phyloP scores from a whole-genome alignment of 768 basidiomycete species.

The Amanita subjunquillea region DNA sequence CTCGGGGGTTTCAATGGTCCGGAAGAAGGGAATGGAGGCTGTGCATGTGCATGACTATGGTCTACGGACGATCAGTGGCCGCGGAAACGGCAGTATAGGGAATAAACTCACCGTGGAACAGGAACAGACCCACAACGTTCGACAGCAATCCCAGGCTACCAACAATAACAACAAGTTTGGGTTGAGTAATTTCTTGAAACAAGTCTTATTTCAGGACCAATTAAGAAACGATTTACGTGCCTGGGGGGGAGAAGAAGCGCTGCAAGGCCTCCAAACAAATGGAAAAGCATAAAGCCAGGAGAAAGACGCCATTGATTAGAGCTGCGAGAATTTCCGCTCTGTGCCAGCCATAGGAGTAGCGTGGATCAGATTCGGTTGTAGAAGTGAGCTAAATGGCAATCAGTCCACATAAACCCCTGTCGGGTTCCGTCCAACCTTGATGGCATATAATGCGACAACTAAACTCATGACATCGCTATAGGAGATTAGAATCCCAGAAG shows the following conservation, averaged over 20 bases:
- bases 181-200: slow-evolving; percentile 72
- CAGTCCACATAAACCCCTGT: background rate
- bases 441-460: slow-evolving; percentile 72
- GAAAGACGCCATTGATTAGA: slow-evolving; percentile 92
- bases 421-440: slow-evolving; percentile 42
- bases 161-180: slow-evolving; percentile 81
- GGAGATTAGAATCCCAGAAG: slow-evolving; percentile 4
- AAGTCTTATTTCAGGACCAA: slow-evolving; percentile 6
- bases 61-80: slow-evolving; percentile 36
- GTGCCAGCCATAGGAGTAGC: slow-evolving; percentile 99
- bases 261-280: slow-evolving; percentile 89
- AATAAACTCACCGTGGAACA: slow-evolving; percentile 75
- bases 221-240: slow-evolving; percentile 25
- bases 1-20: slow-evolving; percentile 30
- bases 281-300: slow-evolving; percentile 93
- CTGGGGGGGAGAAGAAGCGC: slow-evolving; percentile 79
- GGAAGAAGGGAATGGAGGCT: slow-evolving; percentile 22
- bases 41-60: slow-evolving; percentile 49
- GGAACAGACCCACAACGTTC: slow-evolving; percentile 85
- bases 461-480: slow-evolving; percentile 86
- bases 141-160: slow-evolving; percentile 84
- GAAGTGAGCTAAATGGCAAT: slow-evolving; percentile 45
- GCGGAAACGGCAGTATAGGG: background rate
- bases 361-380: slow-evolving; percentile 46
- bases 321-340: slow-evolving; percentile 95